Evolutionary conservation across 768 basidiomycete species (phyloP).

Genomic region (Xanthoconium stramineum): DNA sequence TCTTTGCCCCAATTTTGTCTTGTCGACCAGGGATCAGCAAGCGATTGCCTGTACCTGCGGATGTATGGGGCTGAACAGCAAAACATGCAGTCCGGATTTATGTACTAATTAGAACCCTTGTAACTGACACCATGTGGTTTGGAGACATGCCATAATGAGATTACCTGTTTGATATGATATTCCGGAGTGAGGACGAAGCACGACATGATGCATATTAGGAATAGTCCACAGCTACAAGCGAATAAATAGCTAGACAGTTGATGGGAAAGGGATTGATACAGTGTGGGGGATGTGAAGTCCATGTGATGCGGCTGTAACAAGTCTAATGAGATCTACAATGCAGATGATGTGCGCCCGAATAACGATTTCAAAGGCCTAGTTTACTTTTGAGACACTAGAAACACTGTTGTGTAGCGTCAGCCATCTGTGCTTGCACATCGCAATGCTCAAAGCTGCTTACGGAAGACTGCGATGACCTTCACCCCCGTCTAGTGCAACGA

Average conservation of each 20-base stretch:
- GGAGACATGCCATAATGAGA: conserved; percentile 18
- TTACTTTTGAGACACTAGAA: conserved; percentile 46
- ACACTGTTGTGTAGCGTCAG: conserved; percentile 34
- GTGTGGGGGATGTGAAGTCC: conserved; percentile 29
- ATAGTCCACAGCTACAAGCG: conserved; percentile 27
- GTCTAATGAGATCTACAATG: conserved; percentile 29
- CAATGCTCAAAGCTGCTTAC: conserved; percentile 38
- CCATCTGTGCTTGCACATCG: background rate
- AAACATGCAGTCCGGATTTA: conserved; percentile 22
- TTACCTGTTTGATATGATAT: conserved; percentile 14
- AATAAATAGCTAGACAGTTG: conserved; percentile 28
- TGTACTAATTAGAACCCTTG: conserved; percentile 22
- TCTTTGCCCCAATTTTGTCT: conserved; percentile 25
- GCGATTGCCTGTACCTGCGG: conserved; percentile 16
- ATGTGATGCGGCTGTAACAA: conserved; percentile 27
- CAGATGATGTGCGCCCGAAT: conserved; percentile 16
- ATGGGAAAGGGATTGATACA: conserved; percentile 30
- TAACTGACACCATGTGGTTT: conserved; percentile 28
- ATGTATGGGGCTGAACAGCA: conserved; percentile 16
- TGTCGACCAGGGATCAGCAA: conserved; percentile 18
- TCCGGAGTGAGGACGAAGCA: conserved; percentile 22
- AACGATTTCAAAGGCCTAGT: conserved; percentile 27
- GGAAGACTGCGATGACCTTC: conserved; percentile 48
- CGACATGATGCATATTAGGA: conserved; percentile 23
- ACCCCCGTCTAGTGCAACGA: conserved; percentile 48